phyloP scores from a whole-genome alignment of 768 basidiomycete genomes.

The Tulasnella sp. region DNA sequence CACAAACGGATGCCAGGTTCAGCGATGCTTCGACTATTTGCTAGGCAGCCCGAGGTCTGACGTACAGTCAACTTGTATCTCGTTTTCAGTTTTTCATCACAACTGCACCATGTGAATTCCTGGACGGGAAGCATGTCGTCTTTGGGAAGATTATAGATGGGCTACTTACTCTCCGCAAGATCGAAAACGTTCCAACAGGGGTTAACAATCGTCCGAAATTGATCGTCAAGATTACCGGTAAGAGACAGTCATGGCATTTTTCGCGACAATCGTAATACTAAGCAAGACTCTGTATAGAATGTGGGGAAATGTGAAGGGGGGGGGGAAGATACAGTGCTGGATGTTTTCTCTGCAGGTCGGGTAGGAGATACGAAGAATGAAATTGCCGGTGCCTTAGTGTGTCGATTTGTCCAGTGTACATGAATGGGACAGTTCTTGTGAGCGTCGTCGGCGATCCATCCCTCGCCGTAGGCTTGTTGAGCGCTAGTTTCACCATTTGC shows the following conservation, averaged over 20 bases:
- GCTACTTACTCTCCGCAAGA: slow-evolving; percentile 91
- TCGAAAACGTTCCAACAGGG: slow-evolving; percentile 91
- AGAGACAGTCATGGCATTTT: slow-evolving; percentile 24
- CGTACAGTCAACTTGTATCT: neutral
- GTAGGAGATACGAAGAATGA: too few species aligned
- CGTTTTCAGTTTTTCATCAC: slow-evolving; percentile 85
- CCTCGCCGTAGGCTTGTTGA: too few species aligned
- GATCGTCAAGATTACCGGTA: slow-evolving; percentile 79
- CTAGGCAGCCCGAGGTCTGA: neutral
- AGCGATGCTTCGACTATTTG: slow-evolving; percentile 21
- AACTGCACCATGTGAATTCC: slow-evolving; percentile 86
- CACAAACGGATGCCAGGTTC: slow-evolving; percentile 85
- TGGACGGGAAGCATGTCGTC: slow-evolving; percentile 91
- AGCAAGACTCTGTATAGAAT: slow-evolving; percentile 22
- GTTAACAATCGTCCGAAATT: slow-evolving; percentile 85
- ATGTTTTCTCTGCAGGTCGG: too few species aligned
- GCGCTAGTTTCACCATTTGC: neutral
- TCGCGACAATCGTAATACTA: neutral
- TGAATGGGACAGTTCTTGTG: too few species aligned
- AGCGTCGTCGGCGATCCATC: too few species aligned
- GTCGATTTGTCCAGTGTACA: too few species aligned
- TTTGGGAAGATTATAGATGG: slow-evolving; percentile 88
- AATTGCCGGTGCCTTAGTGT: too few species aligned
- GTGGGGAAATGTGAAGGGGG: slow-evolving; percentile 27
- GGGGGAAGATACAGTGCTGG: neutral